Evolutionary conservation across 345 rosid genomes (phyloP).

Genomic region (Euphorbia lathyris): DNA sequence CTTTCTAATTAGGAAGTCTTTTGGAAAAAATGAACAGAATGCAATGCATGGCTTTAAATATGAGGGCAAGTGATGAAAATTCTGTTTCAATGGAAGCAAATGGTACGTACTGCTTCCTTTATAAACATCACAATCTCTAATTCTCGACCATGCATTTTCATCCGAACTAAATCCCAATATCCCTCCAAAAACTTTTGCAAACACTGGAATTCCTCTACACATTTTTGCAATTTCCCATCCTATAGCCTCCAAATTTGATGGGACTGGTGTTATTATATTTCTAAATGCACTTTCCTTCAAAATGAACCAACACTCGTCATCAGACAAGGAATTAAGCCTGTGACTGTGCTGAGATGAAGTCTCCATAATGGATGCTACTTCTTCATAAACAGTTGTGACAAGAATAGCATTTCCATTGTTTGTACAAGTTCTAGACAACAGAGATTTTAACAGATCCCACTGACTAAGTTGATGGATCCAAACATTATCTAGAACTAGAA

Average conservation of each 20-base stretch:
- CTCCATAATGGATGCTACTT: slow-evolving; percentile 14
- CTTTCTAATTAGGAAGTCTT: not conserved
- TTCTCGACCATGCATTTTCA: no score
- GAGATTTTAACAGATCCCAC: slow-evolving; percentile 13
- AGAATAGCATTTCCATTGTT: no score
- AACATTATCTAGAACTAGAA: no score
- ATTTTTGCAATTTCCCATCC: no score
- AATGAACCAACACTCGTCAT: slow-evolving; percentile 21
- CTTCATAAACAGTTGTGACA: slow-evolving; percentile 17
- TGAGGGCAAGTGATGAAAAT: slow-evolving; percentile 8
- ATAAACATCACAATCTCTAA: slow-evolving; percentile 11
- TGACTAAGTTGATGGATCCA: no score
- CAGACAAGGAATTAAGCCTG: not conserved
- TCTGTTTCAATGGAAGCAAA: no score
- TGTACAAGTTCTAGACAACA: not conserved
- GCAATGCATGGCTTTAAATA: slow-evolving; percentile 13
- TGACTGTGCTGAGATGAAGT: not conserved
- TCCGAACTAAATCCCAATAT: not conserved
- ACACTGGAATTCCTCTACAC: slow-evolving; percentile 20
- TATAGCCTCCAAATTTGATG: no score
- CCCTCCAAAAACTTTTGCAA: slow-evolving; percentile 5
- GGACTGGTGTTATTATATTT: no score
- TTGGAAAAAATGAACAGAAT: slow-evolving; percentile 5
- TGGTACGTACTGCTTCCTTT: no score
- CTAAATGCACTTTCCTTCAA: slow-evolving; percentile 3